Evolutionary conservation across 148 eudicot genomes (phyloP), one percentile per base, ranked within the genome.

Genomic region (Drosera capensis): DNA sequence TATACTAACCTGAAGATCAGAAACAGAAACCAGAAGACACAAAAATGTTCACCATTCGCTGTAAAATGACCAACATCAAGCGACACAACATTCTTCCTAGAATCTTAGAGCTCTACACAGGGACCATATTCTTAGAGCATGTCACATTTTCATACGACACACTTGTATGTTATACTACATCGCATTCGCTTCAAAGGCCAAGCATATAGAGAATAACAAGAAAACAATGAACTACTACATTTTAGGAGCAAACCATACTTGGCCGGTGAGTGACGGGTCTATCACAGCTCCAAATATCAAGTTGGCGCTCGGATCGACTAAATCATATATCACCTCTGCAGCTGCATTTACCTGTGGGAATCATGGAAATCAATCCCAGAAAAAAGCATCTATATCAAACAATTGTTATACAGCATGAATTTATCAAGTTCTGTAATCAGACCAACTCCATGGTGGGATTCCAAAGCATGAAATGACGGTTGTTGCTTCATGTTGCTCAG

Each of bases 271-370:
- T 49, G 77, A 73, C 13, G 97, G 95, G 57, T 90, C 97, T 57
- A 90, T 71, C 25, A 90, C 97, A 25, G 97, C 97, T 47, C 97
- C 97, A 61, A 90, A 90, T 46, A 90, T 90, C 48, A 90, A 63
- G 69, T 90, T 84, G 62, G 95, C 97, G 53, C 79, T 80, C 22
- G 97, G 97, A 78, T 90, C 97, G 26, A 90, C 97, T 40, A 90
- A 80, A 68, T 90, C 97, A 63, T 90, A 84, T 53, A 90, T 90
- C 53, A 90, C 95, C 66, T 90, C 97, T 23, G 97, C 97, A 37
- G 97, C 97, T 46, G 97, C 93, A 73, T 90, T 84, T 40, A 90
- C 97, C 97, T 90, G 71, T 42, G 63, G 63, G 22, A 43, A 18
- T 46, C 52, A 5, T 5, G 40, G n/a, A 14, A 14, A 6, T 14